Percentiles rank a stretch among this genome's conserved stretches.
These are phyloP conservation scores for Hymenoscyphus fraxineus DNA, from an alignment of 2,329 filamentous ascomycete species.

Conservation along the genomic window DNA sequence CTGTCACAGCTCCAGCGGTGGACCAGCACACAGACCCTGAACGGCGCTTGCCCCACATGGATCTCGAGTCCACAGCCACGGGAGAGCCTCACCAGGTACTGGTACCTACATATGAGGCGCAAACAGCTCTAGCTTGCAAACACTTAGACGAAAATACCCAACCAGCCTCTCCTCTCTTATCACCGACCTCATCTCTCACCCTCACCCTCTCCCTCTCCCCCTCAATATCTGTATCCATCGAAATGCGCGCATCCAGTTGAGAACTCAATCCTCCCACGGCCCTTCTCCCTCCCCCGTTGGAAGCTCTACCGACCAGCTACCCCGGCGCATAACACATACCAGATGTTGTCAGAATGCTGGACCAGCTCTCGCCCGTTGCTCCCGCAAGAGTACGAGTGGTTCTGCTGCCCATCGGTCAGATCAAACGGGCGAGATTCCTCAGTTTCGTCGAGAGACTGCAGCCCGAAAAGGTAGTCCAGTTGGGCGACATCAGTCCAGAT, in stretches of 20 bases:
- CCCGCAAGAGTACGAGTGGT: constrained; percentile 87
- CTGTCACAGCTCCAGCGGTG: too few relatives aligned
- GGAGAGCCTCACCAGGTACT: too few relatives aligned
- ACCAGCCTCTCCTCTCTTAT: neutral
- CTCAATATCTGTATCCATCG: neutral
- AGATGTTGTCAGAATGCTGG: constrained; percentile 70
- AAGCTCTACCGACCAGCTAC: constrained; percentile 4
- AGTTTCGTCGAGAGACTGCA: constrained; percentile 75
- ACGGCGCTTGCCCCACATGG: too few relatives aligned
- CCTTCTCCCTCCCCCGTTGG: neutral
- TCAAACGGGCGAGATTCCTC: constrained; percentile 76
- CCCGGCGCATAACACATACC: constrained; percentile 29
- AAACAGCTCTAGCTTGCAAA: neutral
- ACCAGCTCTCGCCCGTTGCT: constrained; percentile 85
- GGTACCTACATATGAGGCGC: neutral
- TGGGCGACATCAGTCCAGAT: constrained; percentile 85
- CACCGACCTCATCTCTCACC: neutral
- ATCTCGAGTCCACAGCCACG: too few relatives aligned
- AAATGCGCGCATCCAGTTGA: neutral
- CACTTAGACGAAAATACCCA: too few relatives aligned
- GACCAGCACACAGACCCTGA: too few relatives aligned
- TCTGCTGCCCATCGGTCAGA: constrained; percentile 80
- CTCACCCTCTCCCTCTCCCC: too few relatives aligned
- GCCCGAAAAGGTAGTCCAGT: constrained; percentile 73
- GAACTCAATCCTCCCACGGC: neutral